phyloP scores from a whole-genome alignment of 371 early-diverging fungal species.

The Apophysomyces variabilis region DNA sequence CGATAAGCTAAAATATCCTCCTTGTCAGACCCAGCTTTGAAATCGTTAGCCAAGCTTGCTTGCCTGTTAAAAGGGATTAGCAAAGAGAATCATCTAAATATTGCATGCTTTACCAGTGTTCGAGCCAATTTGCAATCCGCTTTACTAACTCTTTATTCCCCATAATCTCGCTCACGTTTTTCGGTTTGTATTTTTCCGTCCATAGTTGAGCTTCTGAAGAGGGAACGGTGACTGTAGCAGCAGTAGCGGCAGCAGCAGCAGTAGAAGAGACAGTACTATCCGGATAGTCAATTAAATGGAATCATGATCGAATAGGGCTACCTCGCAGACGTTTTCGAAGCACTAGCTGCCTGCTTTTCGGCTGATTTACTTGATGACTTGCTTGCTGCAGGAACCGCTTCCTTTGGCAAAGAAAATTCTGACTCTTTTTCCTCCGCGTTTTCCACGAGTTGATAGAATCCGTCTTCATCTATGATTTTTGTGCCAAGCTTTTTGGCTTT shows the following conservation, averaged over 20 bases:
- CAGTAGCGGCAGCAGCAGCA: neutral
- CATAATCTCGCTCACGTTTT: constrained; percentile 79
- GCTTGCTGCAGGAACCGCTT: constrained; percentile 13
- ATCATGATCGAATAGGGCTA: neutral
- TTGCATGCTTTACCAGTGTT: constrained; percentile 60
- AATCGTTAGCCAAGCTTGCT: constrained; percentile 29
- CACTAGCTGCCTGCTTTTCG: neutral
- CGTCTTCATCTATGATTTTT: constrained; percentile 88
- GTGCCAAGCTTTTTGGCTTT: constrained; percentile 82
- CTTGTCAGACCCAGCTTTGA: constrained; percentile 15
- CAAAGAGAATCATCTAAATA: constrained; percentile 12
- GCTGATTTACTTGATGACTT: constrained; percentile 18
- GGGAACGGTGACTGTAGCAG: neutral
- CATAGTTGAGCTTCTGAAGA: constrained; percentile 67
- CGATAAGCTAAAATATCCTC: constrained; percentile 40
- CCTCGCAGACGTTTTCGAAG: constrained; percentile 17
- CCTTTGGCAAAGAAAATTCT: constrained; percentile 2
- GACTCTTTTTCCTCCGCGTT: constrained; percentile 47
- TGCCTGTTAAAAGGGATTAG: constrained; percentile 17
- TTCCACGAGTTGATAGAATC: constrained; percentile 82
- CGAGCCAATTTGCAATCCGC: constrained; percentile 78
- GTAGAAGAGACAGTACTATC: neutral
- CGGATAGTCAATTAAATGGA: neutral
- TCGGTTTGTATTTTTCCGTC: constrained; percentile 98
- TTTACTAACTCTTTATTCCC: constrained; percentile 89